Evolutionary conservation across 169 alveolate genomes (phyloP).

Genomic region (Cryptosporidium parvum): DNA sequence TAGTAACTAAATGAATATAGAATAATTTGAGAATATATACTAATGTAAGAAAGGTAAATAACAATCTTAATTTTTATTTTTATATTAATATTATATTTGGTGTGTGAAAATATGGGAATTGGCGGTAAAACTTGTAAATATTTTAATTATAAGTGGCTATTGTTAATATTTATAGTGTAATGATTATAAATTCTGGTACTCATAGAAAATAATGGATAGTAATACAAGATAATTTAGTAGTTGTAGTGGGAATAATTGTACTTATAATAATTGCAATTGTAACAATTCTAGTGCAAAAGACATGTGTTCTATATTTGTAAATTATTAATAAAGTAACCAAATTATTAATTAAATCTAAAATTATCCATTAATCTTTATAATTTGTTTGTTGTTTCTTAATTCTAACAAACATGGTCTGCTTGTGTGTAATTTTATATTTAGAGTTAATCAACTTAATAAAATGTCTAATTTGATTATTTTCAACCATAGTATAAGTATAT

Average conservation of each 20-base stretch:
- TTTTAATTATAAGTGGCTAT: too few species aligned
- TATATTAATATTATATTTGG: too few species aligned
- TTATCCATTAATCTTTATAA: neutral
- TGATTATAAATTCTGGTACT: neutral
- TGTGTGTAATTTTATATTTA: slow-evolving; percentile 9
- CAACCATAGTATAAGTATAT: slow-evolving; percentile 60
- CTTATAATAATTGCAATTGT: neutral
- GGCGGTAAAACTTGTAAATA: neutral
- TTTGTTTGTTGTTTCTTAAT: neutral
- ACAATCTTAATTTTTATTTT: neutral
- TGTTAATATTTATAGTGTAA: neutral
- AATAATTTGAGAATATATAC: neutral
- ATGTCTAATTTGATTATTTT: slow-evolving; percentile 36
- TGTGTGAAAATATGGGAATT: neutral
- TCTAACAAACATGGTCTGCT: slow-evolving; percentile 11
- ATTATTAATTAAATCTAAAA: neutral
- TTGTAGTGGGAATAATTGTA: neutral
- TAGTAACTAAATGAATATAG: too few species aligned
- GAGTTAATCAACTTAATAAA: slow-evolving; percentile 8
- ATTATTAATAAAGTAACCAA: too few species aligned
- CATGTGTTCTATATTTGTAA: neutral
- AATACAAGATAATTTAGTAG: too few species aligned
- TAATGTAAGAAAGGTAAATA: too few species aligned
- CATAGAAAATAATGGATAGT: neutral
- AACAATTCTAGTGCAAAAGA: neutral